Percentiles rank a stretch among this genome's conserved stretches.
Evolutionary conservation across 495 filamentous ascomycete genomes (phyloP).

Genomic region (Neurospora discreta): DNA sequence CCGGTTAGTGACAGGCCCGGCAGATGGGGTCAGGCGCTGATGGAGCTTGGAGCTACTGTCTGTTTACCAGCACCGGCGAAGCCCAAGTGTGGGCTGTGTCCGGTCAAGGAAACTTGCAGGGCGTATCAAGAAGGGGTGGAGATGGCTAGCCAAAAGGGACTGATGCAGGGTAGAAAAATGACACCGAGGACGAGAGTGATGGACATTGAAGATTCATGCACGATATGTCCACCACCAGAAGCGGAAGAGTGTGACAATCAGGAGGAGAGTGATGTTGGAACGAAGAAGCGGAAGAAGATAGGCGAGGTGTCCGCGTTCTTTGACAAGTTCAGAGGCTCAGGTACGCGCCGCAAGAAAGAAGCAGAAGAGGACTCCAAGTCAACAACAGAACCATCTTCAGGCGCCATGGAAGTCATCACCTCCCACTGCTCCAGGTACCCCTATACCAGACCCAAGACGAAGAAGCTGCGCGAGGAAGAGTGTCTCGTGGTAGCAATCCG

Average conservation of each 20-base stretch:
- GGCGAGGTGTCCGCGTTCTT: constrained; percentile 23
- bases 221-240: constrained; percentile 25
- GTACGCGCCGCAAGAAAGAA: background rate
- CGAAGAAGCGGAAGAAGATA: constrained; percentile 9
- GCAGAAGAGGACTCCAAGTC: background rate
- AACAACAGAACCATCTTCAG: background rate
- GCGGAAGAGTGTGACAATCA: constrained; percentile 8
- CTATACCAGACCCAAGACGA: constrained; percentile 23
- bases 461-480: constrained; percentile 32
- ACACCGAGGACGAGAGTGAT: background rate
- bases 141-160: constrained; percentile 12
- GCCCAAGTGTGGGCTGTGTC: constrained; percentile 31
- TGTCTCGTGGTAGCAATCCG: constrained; percentile 33
- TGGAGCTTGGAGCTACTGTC: constrained; percentile 38
- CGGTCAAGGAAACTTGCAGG: constrained; percentile 30
- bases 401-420: constrained; percentile 16
- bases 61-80: constrained; percentile 26
- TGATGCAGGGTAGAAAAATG: background rate
- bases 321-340: background rate
- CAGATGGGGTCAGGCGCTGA: constrained; percentile 35
- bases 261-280: background rate
- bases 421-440: constrained; percentile 33
- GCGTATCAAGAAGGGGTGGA: constrained; percentile 28
- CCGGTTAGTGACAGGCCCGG: constrained; percentile 27
- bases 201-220: constrained; percentile 34